Evolutionary conservation across 306 rosid genomes (phyloP).

Genomic region (Argentina anserina): DNA sequence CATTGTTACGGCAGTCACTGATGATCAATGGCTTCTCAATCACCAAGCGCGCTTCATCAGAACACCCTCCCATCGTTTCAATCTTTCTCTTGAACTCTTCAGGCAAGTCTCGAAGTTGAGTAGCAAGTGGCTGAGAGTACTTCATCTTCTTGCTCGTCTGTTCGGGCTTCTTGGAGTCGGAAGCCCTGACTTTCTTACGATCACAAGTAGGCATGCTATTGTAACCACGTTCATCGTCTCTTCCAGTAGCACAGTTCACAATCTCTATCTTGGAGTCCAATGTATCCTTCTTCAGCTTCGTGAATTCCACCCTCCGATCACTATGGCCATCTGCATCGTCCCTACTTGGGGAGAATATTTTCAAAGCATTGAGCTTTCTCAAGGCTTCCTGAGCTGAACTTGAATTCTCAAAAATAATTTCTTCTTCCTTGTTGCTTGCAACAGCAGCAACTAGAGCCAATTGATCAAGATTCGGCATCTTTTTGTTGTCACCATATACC

Average conservation of each 20-base stretch:
- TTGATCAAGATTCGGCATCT: neutral
- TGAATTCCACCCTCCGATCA: neutral
- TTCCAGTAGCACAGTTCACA: neutral
- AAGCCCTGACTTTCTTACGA: neutral
- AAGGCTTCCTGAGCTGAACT: neutral
- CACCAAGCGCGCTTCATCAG: neutral
- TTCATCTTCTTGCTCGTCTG: neutral
- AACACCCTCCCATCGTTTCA: neutral
- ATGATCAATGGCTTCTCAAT: neutral
- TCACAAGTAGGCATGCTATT: neutral
- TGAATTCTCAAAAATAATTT: neutral
- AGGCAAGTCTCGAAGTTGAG: neutral
- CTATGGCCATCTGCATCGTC: neutral
- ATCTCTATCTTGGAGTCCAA: neutral
- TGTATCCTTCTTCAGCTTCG: neutral
- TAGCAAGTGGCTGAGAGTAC: neutral
- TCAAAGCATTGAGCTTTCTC: neutral
- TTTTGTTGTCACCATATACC: neutral
- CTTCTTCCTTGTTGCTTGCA: conserved; percentile 1
- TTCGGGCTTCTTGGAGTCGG: neutral
- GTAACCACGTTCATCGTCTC: neutral
- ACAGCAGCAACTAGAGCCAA: neutral
- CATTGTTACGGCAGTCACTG: neutral
- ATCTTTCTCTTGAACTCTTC: neutral
- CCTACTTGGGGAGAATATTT: neutral